These are phyloP conservation scores for Aspergillus ruber DNA, from an alignment of 2,329 filamentous ascomycete genomes.

Conservation along the genomic window DNA sequence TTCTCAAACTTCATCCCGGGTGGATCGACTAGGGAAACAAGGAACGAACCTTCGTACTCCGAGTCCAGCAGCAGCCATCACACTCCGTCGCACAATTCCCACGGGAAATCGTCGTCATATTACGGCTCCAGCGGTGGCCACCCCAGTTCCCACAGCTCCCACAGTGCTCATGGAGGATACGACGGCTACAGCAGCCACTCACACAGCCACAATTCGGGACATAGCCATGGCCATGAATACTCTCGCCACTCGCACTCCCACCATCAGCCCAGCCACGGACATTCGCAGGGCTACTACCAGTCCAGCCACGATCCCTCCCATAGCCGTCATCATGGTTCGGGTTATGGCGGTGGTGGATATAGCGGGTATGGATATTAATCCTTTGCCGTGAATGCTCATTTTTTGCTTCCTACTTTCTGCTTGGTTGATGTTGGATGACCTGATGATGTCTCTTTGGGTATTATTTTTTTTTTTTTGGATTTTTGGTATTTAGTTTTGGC, in stretches of 20 bases:
- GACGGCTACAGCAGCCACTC: background rate
- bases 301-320: no score
- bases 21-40: conserved; percentile 3
- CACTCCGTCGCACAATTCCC: background rate
- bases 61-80: background rate
- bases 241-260: no score
- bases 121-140: background rate
- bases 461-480: no score
- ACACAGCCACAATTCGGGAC: no score
- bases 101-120: background rate
- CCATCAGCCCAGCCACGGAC: no score
- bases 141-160: background rate
- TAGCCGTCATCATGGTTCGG: background rate
- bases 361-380: background rate
- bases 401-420: background rate
- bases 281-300: no score
- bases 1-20: conserved; percentile 25
- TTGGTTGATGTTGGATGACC: background rate
- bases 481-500: no score
- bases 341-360: background rate
- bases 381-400: background rate
- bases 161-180: background rate
- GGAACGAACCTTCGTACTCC: background rate
- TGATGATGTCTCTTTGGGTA: background rate
- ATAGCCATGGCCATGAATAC: no score